Evolutionary conservation across 257 asterid species (phyloP).

Genomic region (Eucommia ulmoides): DNA sequence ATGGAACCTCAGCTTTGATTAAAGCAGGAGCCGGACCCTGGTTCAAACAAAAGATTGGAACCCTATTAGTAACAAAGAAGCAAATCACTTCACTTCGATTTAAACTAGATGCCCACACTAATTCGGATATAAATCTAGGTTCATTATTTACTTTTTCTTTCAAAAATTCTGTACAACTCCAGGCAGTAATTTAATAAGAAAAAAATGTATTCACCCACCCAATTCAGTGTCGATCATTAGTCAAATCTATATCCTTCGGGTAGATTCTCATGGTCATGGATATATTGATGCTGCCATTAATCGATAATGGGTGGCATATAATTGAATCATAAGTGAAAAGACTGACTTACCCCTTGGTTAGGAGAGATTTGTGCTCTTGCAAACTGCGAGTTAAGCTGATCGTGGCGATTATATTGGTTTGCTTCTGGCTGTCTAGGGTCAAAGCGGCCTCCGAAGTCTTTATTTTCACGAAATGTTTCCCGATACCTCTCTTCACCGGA

Average conservation of each 20-base stretch:
- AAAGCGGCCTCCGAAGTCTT: not conserved
- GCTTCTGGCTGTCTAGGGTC: not conserved
- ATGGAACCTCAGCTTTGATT: constrained; percentile 9
- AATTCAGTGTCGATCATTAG: too few relatives aligned
- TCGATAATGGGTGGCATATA: too few relatives aligned
- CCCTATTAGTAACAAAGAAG: too few relatives aligned
- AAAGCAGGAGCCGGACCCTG: constrained; percentile 14
- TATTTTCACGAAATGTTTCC: not conserved
- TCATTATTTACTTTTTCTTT: too few relatives aligned
- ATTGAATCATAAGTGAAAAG: not conserved
- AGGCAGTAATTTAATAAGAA: too few relatives aligned
- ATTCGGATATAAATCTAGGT: not conserved
- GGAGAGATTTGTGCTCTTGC: not conserved
- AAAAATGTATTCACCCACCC: too few relatives aligned
- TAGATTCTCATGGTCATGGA: too few relatives aligned
- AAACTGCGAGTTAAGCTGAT: constrained; percentile 16
- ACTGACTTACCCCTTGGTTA: not conserved
- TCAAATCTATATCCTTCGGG: too few relatives aligned
- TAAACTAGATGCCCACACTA: not conserved
- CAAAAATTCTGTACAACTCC: too few relatives aligned
- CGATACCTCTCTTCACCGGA: not conserved
- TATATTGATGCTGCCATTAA: too few relatives aligned
- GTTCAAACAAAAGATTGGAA: not conserved
- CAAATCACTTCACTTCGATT: too few relatives aligned
- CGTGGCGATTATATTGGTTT: not conserved